Conservation (phyloP, 106 monocot genomes). For the Allium sativum region DNA sequence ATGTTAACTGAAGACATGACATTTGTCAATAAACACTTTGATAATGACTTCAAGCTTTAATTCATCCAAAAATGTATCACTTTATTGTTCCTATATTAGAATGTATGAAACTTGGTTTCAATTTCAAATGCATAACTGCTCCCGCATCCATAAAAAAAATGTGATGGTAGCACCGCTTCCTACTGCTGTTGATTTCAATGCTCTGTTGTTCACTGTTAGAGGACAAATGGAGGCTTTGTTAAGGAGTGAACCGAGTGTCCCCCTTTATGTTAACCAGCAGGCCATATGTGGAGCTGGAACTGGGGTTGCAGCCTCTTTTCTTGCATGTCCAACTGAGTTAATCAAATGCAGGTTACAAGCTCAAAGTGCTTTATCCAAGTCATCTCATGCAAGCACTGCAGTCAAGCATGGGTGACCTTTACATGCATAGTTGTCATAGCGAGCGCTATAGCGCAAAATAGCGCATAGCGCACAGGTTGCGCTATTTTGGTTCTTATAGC, state of each 20-base stretch:
- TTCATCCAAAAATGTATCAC: too few species aligned
- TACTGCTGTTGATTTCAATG: slow-evolving; percentile 92
- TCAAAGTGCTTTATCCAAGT: slow-evolving; percentile 61
- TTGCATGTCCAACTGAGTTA: slow-evolving; percentile 88
- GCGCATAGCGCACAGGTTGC: too few species aligned
- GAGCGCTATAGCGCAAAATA: too few species aligned
- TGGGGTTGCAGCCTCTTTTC: slow-evolving; percentile 77
- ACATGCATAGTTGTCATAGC: too few species aligned
- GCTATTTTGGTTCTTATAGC: too few species aligned
- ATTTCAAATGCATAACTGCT: too few species aligned
- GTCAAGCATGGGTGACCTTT: slow-evolving; percentile 81
- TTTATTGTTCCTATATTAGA: too few species aligned
- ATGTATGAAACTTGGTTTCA: too few species aligned
- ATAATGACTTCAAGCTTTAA: too few species aligned
- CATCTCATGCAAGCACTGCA: slow-evolving; percentile 19
- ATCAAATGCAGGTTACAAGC: slow-evolving; percentile 98
- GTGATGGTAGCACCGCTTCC: slow-evolving; percentile 96
- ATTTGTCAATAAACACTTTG: too few species aligned
- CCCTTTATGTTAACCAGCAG: slow-evolving; percentile 72
- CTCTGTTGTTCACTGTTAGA: slow-evolving; percentile 81
- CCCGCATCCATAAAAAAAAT: too few species aligned
- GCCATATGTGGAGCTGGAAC: slow-evolving; percentile 75
- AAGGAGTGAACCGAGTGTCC: slow-evolving; percentile 55
- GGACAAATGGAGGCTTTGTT: slow-evolving; percentile 86
- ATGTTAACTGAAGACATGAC: too few species aligned